phyloP scores from a whole-genome alignment of 2,329 filamentous ascomycete genomes.

The Diaporthe longicolla region DNA sequence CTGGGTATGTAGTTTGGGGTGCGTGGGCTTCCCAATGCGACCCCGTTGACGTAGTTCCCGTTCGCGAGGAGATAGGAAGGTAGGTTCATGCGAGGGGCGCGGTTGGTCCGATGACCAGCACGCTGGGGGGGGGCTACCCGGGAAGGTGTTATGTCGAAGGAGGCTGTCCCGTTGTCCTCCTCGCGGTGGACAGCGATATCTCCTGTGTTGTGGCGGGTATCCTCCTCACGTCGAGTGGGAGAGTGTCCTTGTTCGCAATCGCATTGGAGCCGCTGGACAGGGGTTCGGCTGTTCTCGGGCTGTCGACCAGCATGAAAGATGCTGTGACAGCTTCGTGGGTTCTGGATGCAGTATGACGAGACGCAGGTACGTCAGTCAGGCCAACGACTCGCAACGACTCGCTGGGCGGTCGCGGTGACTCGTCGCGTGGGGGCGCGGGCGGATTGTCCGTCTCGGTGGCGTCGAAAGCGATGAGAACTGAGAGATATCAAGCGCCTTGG shows the following conservation, averaged over 20 bases:
- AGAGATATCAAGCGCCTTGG: constrained; percentile 1
- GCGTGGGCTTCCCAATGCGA: constrained; percentile 33
- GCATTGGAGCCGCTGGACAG: constrained; percentile 28
- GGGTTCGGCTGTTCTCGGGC: not conserved
- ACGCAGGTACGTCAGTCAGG: constrained; percentile 37
- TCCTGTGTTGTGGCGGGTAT: not conserved
- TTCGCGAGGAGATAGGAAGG: constrained; percentile 23
- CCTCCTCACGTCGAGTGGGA: constrained; percentile 36
- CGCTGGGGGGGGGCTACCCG: constrained; percentile 19
- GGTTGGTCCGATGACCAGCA: constrained; percentile 36
- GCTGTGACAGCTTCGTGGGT: constrained; percentile 33
- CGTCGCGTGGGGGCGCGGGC: constrained; percentile 22
- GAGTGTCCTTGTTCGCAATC: constrained; percentile 27
- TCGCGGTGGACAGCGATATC: constrained; percentile 1
- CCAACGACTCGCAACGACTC: constrained; percentile 29
- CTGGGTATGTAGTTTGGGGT: constrained; percentile 32
- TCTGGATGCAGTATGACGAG: constrained; percentile 35
- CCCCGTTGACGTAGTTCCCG: constrained; percentile 18
- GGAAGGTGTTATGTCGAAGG: not conserved
- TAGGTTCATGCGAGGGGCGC: constrained; percentile 29
- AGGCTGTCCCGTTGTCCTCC: constrained; percentile 15
- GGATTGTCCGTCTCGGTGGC: not conserved
- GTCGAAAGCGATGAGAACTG: not conserved
- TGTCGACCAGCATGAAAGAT: constrained; percentile 33
- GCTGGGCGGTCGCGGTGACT: constrained; percentile 15